A percentile compares a stretch with the other conserved stretches of the same genome.
Conservation (phyloP, 2,329 filamentous ascomycete genomes). For the Alternaria triticina region DNA sequence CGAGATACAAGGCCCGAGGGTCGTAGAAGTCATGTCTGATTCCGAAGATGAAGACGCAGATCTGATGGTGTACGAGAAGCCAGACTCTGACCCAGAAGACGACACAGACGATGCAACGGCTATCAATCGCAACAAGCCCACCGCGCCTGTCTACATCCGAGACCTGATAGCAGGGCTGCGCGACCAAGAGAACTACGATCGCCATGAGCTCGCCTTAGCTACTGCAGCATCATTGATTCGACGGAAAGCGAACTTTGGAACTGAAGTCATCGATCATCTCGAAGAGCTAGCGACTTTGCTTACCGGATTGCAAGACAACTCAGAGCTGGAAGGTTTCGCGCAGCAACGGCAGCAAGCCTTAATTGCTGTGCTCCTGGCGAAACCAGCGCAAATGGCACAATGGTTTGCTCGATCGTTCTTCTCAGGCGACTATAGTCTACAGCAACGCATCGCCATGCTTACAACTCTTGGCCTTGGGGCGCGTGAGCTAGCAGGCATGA, state of each 20-base stretch:
- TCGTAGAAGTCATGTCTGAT: constrained; percentile 62
- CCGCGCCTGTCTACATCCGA: constrained; percentile 86
- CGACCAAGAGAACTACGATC: constrained; percentile 83
- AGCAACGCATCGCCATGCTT: constrained; percentile 81
- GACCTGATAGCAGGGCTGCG: constrained; percentile 81
- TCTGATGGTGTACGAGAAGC: constrained; percentile 80
- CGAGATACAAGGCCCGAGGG: constrained; percentile 49
- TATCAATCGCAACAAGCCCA: constrained; percentile 80
- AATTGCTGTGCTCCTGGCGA: constrained; percentile 78
- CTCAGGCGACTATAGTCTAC: constrained; percentile 87
- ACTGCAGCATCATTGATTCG: constrained; percentile 83
- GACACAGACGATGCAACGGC: constrained; percentile 92
- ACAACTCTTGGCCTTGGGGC: constrained; percentile 81
- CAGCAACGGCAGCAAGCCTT: constrained; percentile 79
- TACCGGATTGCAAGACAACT: constrained; percentile 83
- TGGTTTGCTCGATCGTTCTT: constrained; percentile 89
- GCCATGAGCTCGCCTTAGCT: constrained; percentile 77
- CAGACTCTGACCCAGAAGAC: constrained; percentile 86
- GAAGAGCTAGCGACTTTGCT: constrained; percentile 80
- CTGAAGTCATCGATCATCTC: constrained; percentile 83
- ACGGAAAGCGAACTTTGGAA: constrained; percentile 86
- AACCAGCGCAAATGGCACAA: constrained; percentile 77
- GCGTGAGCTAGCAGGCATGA: constrained; percentile 82
- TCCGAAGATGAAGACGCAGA: constrained; percentile 62
- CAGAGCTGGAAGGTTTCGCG: constrained; percentile 75